Evolutionary conservation across 352 stramenopile genomes (phyloP), one percentile per base, ranked within the genome.

Genomic region (Pelagophyceae sp.): DNA sequence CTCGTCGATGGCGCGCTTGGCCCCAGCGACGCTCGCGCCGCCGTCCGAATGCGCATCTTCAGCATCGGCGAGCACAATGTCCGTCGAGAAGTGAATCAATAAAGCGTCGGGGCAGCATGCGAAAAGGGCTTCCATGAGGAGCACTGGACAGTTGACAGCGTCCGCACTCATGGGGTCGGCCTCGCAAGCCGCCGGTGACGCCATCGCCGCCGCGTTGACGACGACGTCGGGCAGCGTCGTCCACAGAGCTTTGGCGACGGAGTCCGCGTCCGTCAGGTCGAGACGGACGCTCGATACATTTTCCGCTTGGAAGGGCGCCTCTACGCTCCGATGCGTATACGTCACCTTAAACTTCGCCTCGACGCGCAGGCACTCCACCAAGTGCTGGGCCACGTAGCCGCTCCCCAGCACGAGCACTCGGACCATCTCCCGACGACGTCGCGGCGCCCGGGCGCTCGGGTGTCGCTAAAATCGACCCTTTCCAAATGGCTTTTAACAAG

Each of bases 301-400:
- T 3, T 17, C 15, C 33, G 33, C 33, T 1, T 3, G 15, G n/a
- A 37, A 71, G 3, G 61, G 61, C 38, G 38, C 35, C 11, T 15
- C 38, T 23, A 1, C 38, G 33, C 67, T 5, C 25, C 67, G 67
- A 37, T 74, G 37, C 67, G 67, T 35, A n/a, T 74, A 74, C 17
- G 6, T 32, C 15, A 74, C 67, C 0, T 17, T 37, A n/a, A 58
- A 27, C 33, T 74, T 31, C 11, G 1, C 23, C 35, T 51, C 35
- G n/a, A 11, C 25, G n/a, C 6, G 15, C 35, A 74, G 67, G 15
- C 1, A 3, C 23, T 17, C 67, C 35, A 58, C 38, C 15, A 74
- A n/a, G 67, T 74, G 67, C 67, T 74, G 67, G 35, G 67, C 67
- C 35, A 74, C 67, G 67, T 74, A 74, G 35, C 67, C 67, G 1